phyloP scores from a whole-genome alignment of 179 eudicot genomes.

The Camellia oleifera region DNA sequence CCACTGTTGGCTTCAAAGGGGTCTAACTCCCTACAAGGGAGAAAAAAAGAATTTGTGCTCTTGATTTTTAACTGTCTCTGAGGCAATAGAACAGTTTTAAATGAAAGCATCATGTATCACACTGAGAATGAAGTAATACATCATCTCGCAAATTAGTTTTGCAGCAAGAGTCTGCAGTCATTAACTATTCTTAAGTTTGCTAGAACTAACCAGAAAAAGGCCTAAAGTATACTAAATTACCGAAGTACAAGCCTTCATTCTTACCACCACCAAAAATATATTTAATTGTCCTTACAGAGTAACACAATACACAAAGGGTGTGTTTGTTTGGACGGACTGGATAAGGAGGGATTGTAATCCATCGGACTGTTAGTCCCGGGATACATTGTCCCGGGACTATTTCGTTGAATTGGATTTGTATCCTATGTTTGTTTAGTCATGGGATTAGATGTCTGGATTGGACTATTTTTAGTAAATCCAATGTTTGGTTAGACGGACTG shows the following conservation, averaged over 20 bases:
- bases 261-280: neutral
- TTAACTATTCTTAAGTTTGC: neutral
- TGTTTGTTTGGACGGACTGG: too few species aligned
- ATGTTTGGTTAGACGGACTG: too few species aligned
- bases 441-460: too few species aligned
- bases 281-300: neutral
- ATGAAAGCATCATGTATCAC: neutral
- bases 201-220: neutral
- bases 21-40: neutral
- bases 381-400: too few species aligned
- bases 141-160: neutral
- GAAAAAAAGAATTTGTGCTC: neutral
- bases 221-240: neutral
- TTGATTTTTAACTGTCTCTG: slow-evolving; percentile 3
- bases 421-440: too few species aligned
- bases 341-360: too few species aligned
- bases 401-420: too few species aligned
- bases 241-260: neutral
- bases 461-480: too few species aligned
- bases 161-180: neutral
- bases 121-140: neutral
- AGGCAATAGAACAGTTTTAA: neutral
- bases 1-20: neutral
- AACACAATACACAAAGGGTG: neutral
- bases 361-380: too few species aligned